Evolutionary conservation across 129 eudicot species (phyloP), one percentile per base, ranked within the genome.

Genomic region (Cynara cardunculus): DNA sequence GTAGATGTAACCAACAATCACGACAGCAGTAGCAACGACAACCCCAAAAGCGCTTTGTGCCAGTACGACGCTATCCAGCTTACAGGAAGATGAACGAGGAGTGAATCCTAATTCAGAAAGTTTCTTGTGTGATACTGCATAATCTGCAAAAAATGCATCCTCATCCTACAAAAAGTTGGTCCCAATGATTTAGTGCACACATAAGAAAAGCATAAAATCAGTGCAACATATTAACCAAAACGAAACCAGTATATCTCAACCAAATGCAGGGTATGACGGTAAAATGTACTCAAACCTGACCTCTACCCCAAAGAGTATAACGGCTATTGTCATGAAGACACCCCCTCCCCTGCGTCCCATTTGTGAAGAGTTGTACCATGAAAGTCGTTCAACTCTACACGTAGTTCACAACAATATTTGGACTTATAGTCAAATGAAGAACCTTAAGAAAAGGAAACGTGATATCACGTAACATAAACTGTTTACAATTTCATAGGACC

Each of bases 21-120:
- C 96, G 75, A 89, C 96, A 4, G 91, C 90, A 32, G 93, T 91
- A 35, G 93, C 91, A 53, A 89, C 93, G 7, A 61, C 93, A 13
- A 87, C 93, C 49, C 96, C 96, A 24, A 91, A 86, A 19, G 96
- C 96, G 65, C 96, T 85, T 14, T 91, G 96, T 28, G 91, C 96
- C 65, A 91, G 44, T 67, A 87, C 30, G 26, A 88, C 78, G 62
- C 87, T 80, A 71, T 89, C 93, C 53, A 81, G 81, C 9, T 27
- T 32, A 5, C 79, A 77, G 76, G 87, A 89, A 8, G 88, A 68
- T 18, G 85, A 24, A 34, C 49, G 13, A 2, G 92, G 96, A 67
- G 79, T 80, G 44, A 91, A 91, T 31, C 96, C 96, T 25, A 91
- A 78, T 80, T 91, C 96, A 2, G 96, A 91, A n/a, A 91, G 91